Base-by-base conservation (phyloP, 2,329 filamentous ascomycete genomes). In the Cladosporium sp. region DNA sequence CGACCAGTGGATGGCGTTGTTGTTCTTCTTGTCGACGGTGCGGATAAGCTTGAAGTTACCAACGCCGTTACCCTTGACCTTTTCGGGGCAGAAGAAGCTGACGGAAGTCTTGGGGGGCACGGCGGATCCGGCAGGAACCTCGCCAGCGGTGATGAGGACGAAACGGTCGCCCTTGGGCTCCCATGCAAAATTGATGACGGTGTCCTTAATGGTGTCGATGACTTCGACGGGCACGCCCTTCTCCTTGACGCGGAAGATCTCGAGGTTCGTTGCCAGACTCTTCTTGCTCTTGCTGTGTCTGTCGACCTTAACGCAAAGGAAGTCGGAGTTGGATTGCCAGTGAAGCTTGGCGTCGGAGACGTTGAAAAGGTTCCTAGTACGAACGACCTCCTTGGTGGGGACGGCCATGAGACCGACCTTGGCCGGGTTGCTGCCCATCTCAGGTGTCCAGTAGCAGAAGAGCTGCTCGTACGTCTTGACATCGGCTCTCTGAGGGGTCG, bases 211-310 rank as follows among this genome's bases (percentile, higher is more conserved):
- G 50, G 86, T 90, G 72, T 98, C 93, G 48, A 98, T 90, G 53
- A 97, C 93, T 72, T 98, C 93, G 51, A 98, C 92, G 1, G 93
- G 93, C 2, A 98, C 93, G 61, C 93, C 92, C 82, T 98, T 98
- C 73, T 98, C 93, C 70, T 83, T 85, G 63, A 98, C 83, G 56
- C 93, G 89, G 86, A 98, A 98, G 68, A 98, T 97, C 72, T 98
- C 93, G 34, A 98, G 82, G 62, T 95, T 97, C 32, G 93, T 98
- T 56, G 91, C 92, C 65, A 95, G 83, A 2, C 90, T 95, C 76
- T 97, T 98, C 80, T 97, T 97, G 53, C 91, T 96, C 76, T 98
- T 98, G 71, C 90, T 95, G 79, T 98, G 93, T 60, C 93, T 83
- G 72, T 98, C 93, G 54, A 98, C 93, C 81, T 98, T 98, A 71